phyloP scores from a whole-genome alignment of 108 stramenopile genomes.

The Nitzschia sp. region DNA sequence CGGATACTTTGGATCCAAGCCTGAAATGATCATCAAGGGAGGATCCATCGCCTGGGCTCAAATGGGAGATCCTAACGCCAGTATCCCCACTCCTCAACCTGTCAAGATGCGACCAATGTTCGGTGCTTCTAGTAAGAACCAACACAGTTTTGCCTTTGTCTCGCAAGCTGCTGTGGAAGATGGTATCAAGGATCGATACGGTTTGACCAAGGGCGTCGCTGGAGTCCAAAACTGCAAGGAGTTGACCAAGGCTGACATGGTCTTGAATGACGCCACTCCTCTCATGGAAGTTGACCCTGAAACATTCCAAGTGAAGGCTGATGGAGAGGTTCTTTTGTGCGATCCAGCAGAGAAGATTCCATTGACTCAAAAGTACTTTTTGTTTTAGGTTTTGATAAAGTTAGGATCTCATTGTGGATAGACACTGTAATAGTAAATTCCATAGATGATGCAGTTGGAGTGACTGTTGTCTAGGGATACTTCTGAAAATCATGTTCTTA shows the following conservation, averaged over 20 bases:
- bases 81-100: conserved; percentile 96
- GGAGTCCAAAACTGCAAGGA: conserved; percentile 75
- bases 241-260: conserved; percentile 92
- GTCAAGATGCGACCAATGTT: conserved; percentile 97
- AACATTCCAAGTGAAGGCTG: conserved; percentile 92
- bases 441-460: no score
- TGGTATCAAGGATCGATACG: conserved; percentile 54
- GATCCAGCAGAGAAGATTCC: conserved; percentile 85
- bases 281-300: conserved; percentile 92
- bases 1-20: conserved; percentile 93
- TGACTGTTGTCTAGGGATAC: no score
- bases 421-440: no score
- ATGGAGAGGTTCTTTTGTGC: conserved; percentile 89
- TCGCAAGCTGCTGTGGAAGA: conserved; percentile 60
- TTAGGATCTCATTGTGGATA: neutral
- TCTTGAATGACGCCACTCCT: conserved; percentile 87
- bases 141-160: conserved; percentile 84
- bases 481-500: no score
- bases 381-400: conserved; percentile 63
- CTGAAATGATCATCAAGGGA: conserved; percentile 96
- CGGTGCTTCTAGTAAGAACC: conserved; percentile 67
- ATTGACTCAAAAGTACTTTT: conserved; percentile 89
- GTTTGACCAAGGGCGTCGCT: conserved; percentile 77
- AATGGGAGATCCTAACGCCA: conserved; percentile 98
- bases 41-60: conserved; percentile 92